Evolutionary conservation across 2,329 filamentous ascomycete genomes (phyloP).

Genomic region (Phyllosticta citribraziliensis): DNA sequence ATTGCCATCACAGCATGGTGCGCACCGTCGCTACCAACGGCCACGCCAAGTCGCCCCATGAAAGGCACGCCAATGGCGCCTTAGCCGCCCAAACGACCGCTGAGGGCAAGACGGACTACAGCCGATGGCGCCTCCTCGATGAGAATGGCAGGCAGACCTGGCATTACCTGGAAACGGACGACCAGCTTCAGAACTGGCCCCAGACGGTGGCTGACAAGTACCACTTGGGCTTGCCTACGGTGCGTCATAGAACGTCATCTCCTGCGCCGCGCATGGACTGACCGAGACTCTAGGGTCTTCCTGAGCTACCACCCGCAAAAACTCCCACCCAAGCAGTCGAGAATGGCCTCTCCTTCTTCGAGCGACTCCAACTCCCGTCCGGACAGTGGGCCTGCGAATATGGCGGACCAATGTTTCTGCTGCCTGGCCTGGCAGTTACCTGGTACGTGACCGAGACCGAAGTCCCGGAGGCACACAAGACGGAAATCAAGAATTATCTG

Average conservation of each 20-base stretch:
- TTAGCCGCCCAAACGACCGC: background rate
- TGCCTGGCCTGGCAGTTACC: slow-evolving; percentile 74
- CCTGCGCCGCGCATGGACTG: background rate
- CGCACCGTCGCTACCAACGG: background rate
- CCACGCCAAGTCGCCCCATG: background rate
- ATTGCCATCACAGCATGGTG: background rate
- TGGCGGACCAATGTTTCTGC: slow-evolving; percentile 90
- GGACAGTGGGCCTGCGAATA: slow-evolving; percentile 98
- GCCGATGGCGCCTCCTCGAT: slow-evolving; percentile 75
- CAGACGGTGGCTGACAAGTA: slow-evolving; percentile 86
- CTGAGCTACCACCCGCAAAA: slow-evolving; percentile 58
- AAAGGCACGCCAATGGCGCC: background rate
- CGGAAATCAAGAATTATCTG: slow-evolving; percentile 87
- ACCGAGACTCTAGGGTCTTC: slow-evolving; percentile 52
- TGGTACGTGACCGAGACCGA: slow-evolving; percentile 87
- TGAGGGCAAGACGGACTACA: slow-evolving; percentile 57
- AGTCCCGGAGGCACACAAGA: slow-evolving; percentile 68
- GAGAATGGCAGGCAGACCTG: slow-evolving; percentile 83
- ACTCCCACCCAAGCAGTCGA: slow-evolving; percentile 66
- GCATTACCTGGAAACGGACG: slow-evolving; percentile 73
- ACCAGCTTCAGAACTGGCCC: slow-evolving; percentile 67
- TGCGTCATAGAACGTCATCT: slow-evolving; percentile 32
- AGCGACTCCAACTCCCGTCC: slow-evolving; percentile 74
- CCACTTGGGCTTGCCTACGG: slow-evolving; percentile 68
- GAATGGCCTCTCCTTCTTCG: slow-evolving; percentile 83